phyloP scores from a whole-genome alignment of 805 yeast genomes.

The Lipomyces chichibuensis region DNA sequence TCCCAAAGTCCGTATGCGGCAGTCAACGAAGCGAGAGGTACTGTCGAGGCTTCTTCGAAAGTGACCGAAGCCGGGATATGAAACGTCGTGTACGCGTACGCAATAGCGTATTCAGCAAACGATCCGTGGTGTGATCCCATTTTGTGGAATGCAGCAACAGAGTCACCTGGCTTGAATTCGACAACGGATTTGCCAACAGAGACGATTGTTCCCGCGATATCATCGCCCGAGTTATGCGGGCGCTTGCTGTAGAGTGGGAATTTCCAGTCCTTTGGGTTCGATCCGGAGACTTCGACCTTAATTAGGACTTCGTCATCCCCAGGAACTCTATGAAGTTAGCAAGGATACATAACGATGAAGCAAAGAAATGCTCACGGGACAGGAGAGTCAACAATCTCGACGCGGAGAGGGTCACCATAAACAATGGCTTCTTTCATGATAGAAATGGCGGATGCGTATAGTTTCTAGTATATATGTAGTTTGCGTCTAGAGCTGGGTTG shows the following conservation, averaged over 20 bases:
- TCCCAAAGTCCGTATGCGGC: constrained; percentile 16
- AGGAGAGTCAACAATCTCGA: constrained; percentile 7
- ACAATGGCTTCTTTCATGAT: constrained; percentile 20
- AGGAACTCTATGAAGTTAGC: constrained; percentile 5
- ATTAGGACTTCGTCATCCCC: constrained; percentile 17
- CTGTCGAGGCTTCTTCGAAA: constrained; percentile 23
- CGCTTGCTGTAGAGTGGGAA: constrained; percentile 9
- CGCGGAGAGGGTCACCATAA: constrained; percentile 1
- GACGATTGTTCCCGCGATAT: constrained; percentile 21
- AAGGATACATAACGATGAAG: too few species aligned
- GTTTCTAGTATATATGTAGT: too few species aligned
- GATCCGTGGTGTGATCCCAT: constrained; percentile 17
- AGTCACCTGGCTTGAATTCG: constrained; percentile 23
- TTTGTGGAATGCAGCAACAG: constrained; percentile 23
- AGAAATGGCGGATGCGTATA: background rate
- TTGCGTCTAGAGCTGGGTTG: background rate
- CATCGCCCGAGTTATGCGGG: constrained; percentile 23
- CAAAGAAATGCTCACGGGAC: constrained; percentile 4
- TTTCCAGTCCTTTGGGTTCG: constrained; percentile 28
- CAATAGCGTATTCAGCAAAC: constrained; percentile 23
- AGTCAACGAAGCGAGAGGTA: constrained; percentile 21
- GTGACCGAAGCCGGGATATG: constrained; percentile 6
- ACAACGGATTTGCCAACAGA: constrained; percentile 16
- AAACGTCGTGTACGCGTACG: constrained; percentile 16
- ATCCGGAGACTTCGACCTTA: constrained; percentile 22